Evolutionary conservation across 106 monocot genomes (phyloP).

Genomic region (Gastrodia elata): DNA sequence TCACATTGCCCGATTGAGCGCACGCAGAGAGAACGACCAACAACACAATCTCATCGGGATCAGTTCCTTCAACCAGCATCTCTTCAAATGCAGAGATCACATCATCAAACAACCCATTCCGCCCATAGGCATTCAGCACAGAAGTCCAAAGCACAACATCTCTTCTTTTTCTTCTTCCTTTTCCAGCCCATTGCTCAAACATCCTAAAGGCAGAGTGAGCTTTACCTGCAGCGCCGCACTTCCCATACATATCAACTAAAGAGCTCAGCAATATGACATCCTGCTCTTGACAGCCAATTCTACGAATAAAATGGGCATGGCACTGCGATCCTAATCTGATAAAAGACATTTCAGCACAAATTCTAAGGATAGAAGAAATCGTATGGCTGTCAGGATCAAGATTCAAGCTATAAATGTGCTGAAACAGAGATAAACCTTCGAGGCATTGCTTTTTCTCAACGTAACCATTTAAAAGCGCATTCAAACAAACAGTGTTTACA

Average conservation of each 20-base stretch:
- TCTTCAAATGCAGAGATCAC: slow-evolving; percentile 35
- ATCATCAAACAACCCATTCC: slow-evolving; percentile 39
- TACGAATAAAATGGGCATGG: slow-evolving; percentile 34
- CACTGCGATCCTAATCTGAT: slow-evolving; percentile 29
- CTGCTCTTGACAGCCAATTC: neutral
- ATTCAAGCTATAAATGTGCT: slow-evolving; percentile 11
- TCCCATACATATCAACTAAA: slow-evolving; percentile 72
- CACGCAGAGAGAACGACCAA: slow-evolving; percentile 57
- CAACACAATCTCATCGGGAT: slow-evolving; percentile 46
- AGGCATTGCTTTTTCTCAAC: slow-evolving; percentile 18
- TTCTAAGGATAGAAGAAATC: slow-evolving; percentile 28
- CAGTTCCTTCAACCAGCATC: slow-evolving; percentile 32
- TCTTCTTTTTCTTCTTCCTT: slow-evolving; percentile 21
- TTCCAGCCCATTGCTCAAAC: neutral
- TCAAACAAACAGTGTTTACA: slow-evolving; percentile 38
- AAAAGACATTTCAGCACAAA: slow-evolving; percentile 34
- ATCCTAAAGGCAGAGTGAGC: slow-evolving; percentile 36
- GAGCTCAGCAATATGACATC: slow-evolving; percentile 36
- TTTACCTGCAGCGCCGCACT: slow-evolving; percentile 35
- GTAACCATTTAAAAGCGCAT: slow-evolving; percentile 43
- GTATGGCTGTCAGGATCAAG: slow-evolving; percentile 34
- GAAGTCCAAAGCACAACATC: slow-evolving; percentile 70
- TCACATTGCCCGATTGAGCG: slow-evolving; percentile 28
- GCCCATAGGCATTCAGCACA: slow-evolving; percentile 42
- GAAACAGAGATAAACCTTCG: slow-evolving; percentile 25